These are phyloP conservation scores for Phytopythium kandeliae DNA, from an alignment of 352 stramenopile genomes.

Conservation along the genomic window DNA sequence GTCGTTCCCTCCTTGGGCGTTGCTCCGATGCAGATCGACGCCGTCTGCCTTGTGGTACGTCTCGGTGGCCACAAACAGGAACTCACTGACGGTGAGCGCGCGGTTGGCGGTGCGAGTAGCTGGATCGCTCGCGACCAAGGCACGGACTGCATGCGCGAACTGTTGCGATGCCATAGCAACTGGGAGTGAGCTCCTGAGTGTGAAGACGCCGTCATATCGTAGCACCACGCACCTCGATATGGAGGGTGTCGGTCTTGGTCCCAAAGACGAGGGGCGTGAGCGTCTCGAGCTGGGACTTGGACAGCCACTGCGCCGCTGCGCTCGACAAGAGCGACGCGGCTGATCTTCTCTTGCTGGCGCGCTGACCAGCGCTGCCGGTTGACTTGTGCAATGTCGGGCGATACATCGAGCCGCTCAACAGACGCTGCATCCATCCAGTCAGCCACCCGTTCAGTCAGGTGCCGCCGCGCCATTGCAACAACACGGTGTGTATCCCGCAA, in stretches of 20 bases:
- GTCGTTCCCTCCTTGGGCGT: neutral
- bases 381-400: slow-evolving; percentile 22
- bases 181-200: neutral
- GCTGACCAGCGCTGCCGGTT: neutral
- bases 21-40: no score
- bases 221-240: slow-evolving; percentile 37
- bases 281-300: slow-evolving; percentile 34
- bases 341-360: neutral
- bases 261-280: slow-evolving; percentile 41
- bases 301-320: slow-evolving; percentile 34
- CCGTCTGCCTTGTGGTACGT: slow-evolving; percentile 28
- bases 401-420: slow-evolving; percentile 19
- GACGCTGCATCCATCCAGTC: no score
- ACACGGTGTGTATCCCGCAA: no score
- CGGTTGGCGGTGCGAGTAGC: slow-evolving; percentile 8
- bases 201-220: no score
- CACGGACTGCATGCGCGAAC: slow-evolving; percentile 43
- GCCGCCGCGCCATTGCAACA: no score
- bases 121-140: slow-evolving; percentile 23
- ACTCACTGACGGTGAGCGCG: slow-evolving; percentile 36
- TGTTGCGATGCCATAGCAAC: slow-evolving; percentile 6
- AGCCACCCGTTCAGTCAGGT: no score
- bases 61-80: slow-evolving; percentile 40
- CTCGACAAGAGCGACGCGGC: slow-evolving; percentile 7
- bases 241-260: slow-evolving; percentile 37